Base-by-base conservation (phyloP, 164 flowering plant genomes). In the Annona squamosa region DNA sequence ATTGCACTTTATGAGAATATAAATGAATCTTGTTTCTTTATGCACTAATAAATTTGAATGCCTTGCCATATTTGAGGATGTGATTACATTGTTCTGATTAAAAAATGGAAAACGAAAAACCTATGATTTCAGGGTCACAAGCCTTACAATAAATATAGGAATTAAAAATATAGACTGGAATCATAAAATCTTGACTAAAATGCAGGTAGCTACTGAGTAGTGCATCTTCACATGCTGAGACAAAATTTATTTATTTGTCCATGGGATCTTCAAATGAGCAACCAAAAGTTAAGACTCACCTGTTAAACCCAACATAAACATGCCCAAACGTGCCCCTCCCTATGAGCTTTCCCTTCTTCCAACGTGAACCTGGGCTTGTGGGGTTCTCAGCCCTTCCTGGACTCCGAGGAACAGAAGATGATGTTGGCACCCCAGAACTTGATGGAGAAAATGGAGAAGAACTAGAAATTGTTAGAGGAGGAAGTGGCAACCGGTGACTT, bases 241-340 rank as follows among this genome's bases (percentile, higher is more conserved):
- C 65, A 63, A 63, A 17, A 63, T 63, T 17, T 63, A n/a, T 13
- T 43, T 10, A 9, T 10, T 5, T 41, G 3, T 2, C 45, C 12
- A 41, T 46, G 43, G 43, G 43, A 46, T 66, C 46, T 2, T 66
- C 45, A 10, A 66, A 66, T 66, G 46, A 66, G 10, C 68, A 3
- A 16, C 42, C 18, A 63, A 43, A 13, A 18, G 18, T 42, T 5
- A 68, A 63, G 2, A 64, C 75, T 42, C 73, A 90, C 98, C 93
- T 93, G 78, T 91, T 94, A 77, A 94, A 94, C 71, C 94, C 97
- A 76, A 88, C 86, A 88, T 88, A 94, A 72, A 94, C 98, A 76
- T 94, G 97, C 69, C 98, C 98, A 85, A 92, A 94, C 73, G 98
- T 89, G 76, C 98, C 98, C 76, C 97, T 86, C 41, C 98, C 97